Evolutionary conservation across 192 early-diverging fungal species (phyloP), one percentile per base, ranked within the genome.

Genomic region (Ambispora gerdemannii): DNA sequence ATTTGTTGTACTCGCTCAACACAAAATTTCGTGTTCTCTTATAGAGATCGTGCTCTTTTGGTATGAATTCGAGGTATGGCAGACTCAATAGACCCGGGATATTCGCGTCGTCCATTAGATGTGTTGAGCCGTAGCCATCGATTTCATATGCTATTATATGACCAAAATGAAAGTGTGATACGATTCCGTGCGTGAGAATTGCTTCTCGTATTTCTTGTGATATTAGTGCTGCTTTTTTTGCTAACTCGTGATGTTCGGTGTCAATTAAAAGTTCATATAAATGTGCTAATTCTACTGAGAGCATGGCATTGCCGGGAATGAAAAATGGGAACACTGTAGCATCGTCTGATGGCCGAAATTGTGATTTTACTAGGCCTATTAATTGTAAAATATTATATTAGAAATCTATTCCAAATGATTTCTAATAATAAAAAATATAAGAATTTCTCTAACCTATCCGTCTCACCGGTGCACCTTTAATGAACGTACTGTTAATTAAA

Each of bases 51-150:
- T 91, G 82, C 22, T 51, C 53, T 10, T 71, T 61, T 20, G 63
- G 43, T 20, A 86, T 67, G 67, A 88, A 91, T 0, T 84, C 89
- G 10, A 89, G 65, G 24, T 86, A 77, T 0, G 88, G 88, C 36
- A 91, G 64, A 10, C 82, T 82, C 6, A 91, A 63, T 4, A 91
- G 80, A 4, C 83, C 80, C 1, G 89, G 89, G 10, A 84, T 80
- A 50, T 88, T 90, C 4, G 89, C 89, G 55, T 91, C 89, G 67
- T 91, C 89, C 84, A 89, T 89, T 11, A 91, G 64, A 11, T 88
- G 68, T 0, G 72, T 35, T 1, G 83, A 86, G 15, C 89, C 88
- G 55, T 82, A 90, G 25, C 89, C 89, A 59, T 91, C 89, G n/a
- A 86, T 80, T 72, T 91, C 89, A 62, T 84, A 91, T 0, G 81